Evolutionary conservation across 2,329 filamentous ascomycete genomes (phyloP).

Genomic region (Macrophomina phaseolina): DNA sequence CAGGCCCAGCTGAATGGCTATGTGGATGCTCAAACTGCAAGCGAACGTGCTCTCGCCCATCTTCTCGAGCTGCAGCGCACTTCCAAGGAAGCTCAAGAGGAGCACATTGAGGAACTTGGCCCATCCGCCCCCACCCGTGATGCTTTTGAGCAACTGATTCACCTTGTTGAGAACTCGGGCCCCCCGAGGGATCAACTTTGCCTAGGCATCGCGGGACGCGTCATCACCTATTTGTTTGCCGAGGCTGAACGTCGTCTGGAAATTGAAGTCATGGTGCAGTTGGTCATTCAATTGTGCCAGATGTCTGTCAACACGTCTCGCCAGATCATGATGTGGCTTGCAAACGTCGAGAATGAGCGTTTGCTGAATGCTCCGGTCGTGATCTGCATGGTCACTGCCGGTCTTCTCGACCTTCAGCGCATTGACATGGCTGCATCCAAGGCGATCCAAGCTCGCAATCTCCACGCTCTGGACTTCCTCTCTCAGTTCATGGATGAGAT

Average conservation of each 20-base stretch:
- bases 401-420: conserved; percentile 65
- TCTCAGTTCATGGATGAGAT: conserved; percentile 78
- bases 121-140: conserved; percentile 61
- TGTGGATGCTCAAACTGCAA: conserved; percentile 59
- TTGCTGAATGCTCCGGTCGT: conserved; percentile 68
- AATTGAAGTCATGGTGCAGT: conserved; percentile 66
- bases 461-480: conserved; percentile 78
- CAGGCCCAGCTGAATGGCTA: conserved; percentile 66
- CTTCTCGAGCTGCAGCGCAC: conserved; percentile 63
- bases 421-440: conserved; percentile 71
- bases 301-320: conserved; percentile 64
- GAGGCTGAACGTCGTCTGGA: conserved; percentile 62
- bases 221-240: conserved; percentile 62
- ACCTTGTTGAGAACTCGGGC: conserved; percentile 57
- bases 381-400: conserved; percentile 64
- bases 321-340: conserved; percentile 57
- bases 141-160: conserved; percentile 63
- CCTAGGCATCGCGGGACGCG: conserved; percentile 60
- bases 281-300: conserved; percentile 67
- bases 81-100: conserved; percentile 62
- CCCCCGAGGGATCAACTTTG: conserved; percentile 63
- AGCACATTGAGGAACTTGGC: conserved; percentile 63
- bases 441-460: conserved; percentile 72
- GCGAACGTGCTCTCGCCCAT: conserved; percentile 60
- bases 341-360: conserved; percentile 59